Evolutionary conservation across 73 alveolate genomes (phyloP).

Genomic region (Urostyla sp.): DNA sequence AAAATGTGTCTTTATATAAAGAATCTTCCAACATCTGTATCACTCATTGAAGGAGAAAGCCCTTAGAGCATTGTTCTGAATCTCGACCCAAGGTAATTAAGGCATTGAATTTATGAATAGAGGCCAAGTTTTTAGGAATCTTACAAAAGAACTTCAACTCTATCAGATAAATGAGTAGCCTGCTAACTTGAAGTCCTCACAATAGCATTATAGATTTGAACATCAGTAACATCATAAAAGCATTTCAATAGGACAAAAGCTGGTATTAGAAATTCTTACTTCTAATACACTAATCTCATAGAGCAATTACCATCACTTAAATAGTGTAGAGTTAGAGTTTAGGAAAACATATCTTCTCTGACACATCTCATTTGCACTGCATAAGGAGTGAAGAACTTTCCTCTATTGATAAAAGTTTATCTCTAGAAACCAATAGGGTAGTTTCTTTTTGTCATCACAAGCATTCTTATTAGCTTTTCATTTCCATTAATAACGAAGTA

Average conservation of each 20-base stretch:
- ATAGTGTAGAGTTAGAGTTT: conserved; percentile 96
- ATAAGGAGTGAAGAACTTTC: conserved; percentile 91
- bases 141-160: conserved; percentile 97
- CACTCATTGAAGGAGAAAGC: conserved; percentile 86
- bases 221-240: conserved; percentile 91
- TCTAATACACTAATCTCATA: conserved; percentile 89
- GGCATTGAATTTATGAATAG: conserved; percentile 84
- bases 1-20: conserved; percentile 91
- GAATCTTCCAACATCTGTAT: conserved; percentile 93
- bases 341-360: conserved; percentile 96
- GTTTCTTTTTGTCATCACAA: conserved; percentile 96
- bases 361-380: conserved; percentile 98
- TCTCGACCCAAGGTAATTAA: conserved; percentile 91
- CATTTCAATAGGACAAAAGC: conserved; percentile 91
- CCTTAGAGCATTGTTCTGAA: conserved; percentile 88
- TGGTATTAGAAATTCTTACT: conserved; percentile 97
- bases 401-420: conserved; percentile 92
- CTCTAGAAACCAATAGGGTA: conserved; percentile 97
- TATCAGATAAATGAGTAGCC: conserved; percentile 92
- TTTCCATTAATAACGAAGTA: conserved; percentile 97
- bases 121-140: conserved; percentile 88
- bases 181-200: conserved; percentile 87
- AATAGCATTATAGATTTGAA: conserved; percentile 85
- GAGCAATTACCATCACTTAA: conserved; percentile 95
- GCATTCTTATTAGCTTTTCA: conserved; percentile 96